Evolutionary conservation across 768 basidiomycete genomes (phyloP).

Genomic region (Flagelloscypha sp.): DNA sequence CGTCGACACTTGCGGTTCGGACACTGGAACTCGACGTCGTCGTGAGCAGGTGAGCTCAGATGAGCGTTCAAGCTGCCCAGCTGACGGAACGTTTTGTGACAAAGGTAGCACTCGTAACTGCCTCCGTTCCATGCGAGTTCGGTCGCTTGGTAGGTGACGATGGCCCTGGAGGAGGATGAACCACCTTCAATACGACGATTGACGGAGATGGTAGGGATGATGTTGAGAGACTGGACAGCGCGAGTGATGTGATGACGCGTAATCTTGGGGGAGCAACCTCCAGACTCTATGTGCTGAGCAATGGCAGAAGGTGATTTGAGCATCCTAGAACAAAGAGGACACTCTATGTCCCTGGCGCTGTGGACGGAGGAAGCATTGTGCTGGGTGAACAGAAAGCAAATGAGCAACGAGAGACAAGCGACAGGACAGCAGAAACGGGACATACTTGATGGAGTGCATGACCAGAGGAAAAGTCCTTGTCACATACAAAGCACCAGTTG

Average conservation of each 20-base stretch:
- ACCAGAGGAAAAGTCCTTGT: slow-evolving; percentile 17
- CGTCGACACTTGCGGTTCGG: slow-evolving; percentile 29
- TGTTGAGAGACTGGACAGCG: slow-evolving; percentile 10
- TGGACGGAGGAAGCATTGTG: slow-evolving; percentile 23
- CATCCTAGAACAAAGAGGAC: slow-evolving; percentile 13
- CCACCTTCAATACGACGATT: slow-evolving; percentile 12
- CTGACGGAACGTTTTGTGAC: slow-evolving; percentile 12
- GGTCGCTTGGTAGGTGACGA: slow-evolving; percentile 12
- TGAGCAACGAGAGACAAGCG: neutral
- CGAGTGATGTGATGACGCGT: slow-evolving; percentile 16
- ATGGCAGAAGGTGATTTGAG: slow-evolving; percentile 16
- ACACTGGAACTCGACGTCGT: slow-evolving; percentile 17
- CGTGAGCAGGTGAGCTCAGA: slow-evolving; percentile 14
- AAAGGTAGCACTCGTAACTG: slow-evolving; percentile 20
- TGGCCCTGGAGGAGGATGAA: slow-evolving; percentile 1
- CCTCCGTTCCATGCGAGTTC: slow-evolving; percentile 15
- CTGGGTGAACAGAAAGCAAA: slow-evolving; percentile 8
- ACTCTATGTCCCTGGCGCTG: slow-evolving; percentile 13
- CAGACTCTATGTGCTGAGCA: slow-evolving; percentile 18
- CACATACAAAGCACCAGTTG: slow-evolving; percentile 28
- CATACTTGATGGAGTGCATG: slow-evolving; percentile 15
- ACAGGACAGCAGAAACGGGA: neutral
- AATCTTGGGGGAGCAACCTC: slow-evolving; percentile 14
- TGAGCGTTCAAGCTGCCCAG: slow-evolving; percentile 9
- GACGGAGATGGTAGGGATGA: slow-evolving; percentile 15